Percentiles rank a stretch among this genome's conserved stretches.
These are phyloP conservation scores for Areca catechu DNA, from an alignment of 176 grass and related monocot genomes.

Conservation along the genomic window DNA sequence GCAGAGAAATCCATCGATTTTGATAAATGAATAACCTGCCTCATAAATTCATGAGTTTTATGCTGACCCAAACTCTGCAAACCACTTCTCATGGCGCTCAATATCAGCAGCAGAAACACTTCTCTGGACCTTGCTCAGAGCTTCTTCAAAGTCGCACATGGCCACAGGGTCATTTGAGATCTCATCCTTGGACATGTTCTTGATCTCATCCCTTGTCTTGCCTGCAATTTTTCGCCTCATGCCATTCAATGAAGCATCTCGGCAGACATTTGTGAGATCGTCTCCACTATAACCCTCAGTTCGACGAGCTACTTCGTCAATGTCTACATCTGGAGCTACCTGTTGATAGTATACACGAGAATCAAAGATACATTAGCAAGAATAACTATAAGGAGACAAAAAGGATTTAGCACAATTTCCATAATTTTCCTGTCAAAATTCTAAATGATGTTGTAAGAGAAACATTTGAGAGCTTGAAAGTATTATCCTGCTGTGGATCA, in stretches of 20 bases:
- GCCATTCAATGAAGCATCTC: slow-evolving; percentile 87
- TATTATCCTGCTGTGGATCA: neutral
- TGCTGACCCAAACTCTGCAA: slow-evolving; percentile 76
- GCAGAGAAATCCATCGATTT: too few species aligned
- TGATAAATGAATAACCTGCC: too few species aligned
- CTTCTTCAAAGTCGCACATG: slow-evolving; percentile 85
- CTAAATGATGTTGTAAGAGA: too few species aligned
- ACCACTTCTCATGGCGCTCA: slow-evolving; percentile 87
- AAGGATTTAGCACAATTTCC: too few species aligned
- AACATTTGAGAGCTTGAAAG: too few species aligned
- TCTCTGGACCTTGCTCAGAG: slow-evolving; percentile 78
- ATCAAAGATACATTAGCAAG: too few species aligned
- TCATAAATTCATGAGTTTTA: neutral
- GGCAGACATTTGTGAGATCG: slow-evolving; percentile 91
- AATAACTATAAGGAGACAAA: too few species aligned
- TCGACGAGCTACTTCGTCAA: slow-evolving; percentile 62
- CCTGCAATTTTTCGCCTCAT: slow-evolving; percentile 93
- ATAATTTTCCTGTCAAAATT: too few species aligned
- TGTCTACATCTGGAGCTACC: slow-evolving; percentile 65
- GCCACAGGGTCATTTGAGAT: slow-evolving; percentile 85
- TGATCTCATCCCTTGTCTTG: slow-evolving; percentile 91
- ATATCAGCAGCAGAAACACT: slow-evolving; percentile 76
- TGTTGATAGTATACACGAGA: slow-evolving; percentile 13
- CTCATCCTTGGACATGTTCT: slow-evolving; percentile 85
- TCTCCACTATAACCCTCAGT: slow-evolving; percentile 92